Percentiles rank a stretch among this genome's conserved stretches.
phyloP scores from a whole-genome alignment of 805 yeast species.

The Jamesozyma spencerorum region DNA sequence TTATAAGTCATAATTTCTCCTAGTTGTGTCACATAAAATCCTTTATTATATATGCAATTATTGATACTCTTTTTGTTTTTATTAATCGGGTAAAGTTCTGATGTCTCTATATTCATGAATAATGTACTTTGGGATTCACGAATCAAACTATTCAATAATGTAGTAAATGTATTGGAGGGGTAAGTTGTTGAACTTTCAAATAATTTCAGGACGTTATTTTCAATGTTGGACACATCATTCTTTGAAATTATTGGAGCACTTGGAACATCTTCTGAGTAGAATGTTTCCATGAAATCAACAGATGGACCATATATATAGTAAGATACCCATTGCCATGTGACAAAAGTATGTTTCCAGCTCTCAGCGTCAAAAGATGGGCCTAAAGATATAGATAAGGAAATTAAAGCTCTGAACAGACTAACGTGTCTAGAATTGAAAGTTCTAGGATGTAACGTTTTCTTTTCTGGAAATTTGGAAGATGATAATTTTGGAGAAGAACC shows the following conservation, averaged over 20 bases:
- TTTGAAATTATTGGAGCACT: conserved; percentile 35
- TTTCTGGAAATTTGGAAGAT: conserved; percentile 5
- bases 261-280: conserved; percentile 34
- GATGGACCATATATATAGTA: conserved; percentile 60
- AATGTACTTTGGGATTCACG: conserved; percentile 14
- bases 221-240: conserved; percentile 44
- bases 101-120: conserved; percentile 10
- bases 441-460: conserved; percentile 31
- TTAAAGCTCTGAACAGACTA: conserved; percentile 66
- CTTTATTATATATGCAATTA: conserved; percentile 45
- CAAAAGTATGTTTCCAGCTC: conserved; percentile 57
- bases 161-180: conserved; percentile 40
- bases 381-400: conserved; percentile 69
- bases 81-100: conserved; percentile 17
- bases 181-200: conserved; percentile 53
- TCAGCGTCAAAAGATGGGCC: conserved; percentile 55
- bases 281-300: conserved; percentile 28
- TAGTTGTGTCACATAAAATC: conserved; percentile 46
- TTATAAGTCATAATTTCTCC: conserved; percentile 45
- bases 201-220: conserved; percentile 48
- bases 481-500: conserved; percentile 4
- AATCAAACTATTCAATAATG: conserved; percentile 38
- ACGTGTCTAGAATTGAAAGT: conserved; percentile 58
- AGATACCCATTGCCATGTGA: conserved; percentile 71
- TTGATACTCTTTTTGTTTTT: conserved; percentile 13